A percentile compares a stretch with the other conserved stretches of the same genome.
These are phyloP conservation scores for Coprinopsis marcescibilis DNA, from an alignment of 768 basidiomycete genomes.

Conservation along the genomic window DNA sequence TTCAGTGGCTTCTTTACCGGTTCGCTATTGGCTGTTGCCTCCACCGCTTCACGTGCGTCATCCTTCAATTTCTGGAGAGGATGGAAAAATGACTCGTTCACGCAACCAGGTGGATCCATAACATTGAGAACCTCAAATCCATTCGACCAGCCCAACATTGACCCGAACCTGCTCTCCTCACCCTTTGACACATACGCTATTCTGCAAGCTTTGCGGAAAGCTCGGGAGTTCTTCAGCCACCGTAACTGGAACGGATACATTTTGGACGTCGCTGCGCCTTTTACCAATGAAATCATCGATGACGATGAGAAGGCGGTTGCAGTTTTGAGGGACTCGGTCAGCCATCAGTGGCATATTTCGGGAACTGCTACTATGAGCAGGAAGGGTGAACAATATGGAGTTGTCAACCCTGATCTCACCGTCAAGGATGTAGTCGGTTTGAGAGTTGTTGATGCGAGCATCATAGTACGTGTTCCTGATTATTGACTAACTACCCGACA, in stretches of 20 bases:
- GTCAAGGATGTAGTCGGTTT: conserved; percentile 30
- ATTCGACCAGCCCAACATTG: conserved; percentile 8
- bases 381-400: conserved; percentile 22
- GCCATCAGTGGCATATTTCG: conserved; percentile 25
- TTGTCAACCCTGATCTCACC: conserved; percentile 31
- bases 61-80: no score
- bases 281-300: conserved; percentile 8
- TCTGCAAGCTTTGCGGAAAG: conserved; percentile 2
- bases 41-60: conserved; percentile 24
- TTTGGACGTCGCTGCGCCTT: conserved; percentile 8
- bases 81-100: no score
- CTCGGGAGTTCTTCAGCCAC: conserved; percentile 5
- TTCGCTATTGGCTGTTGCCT: conserved; percentile 18
- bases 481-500: neutral
- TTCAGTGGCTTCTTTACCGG: conserved; percentile 12
- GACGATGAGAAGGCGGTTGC: conserved; percentile 8
- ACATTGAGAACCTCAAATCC: conserved; percentile 13
- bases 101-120: conserved; percentile 16
- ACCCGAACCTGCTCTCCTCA: conserved; percentile 5
- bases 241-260: conserved; percentile 7
- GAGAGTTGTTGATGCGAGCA: conserved; percentile 34
- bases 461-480: conserved; percentile 20
- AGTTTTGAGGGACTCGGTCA: conserved; percentile 17
- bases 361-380: conserved; percentile 29
- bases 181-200: conserved; percentile 7